Evolutionary conservation across 495 filamentous ascomycete species (phyloP), one percentile per base, ranked within the genome.

Genomic region (Penicillium malachiteum): DNA sequence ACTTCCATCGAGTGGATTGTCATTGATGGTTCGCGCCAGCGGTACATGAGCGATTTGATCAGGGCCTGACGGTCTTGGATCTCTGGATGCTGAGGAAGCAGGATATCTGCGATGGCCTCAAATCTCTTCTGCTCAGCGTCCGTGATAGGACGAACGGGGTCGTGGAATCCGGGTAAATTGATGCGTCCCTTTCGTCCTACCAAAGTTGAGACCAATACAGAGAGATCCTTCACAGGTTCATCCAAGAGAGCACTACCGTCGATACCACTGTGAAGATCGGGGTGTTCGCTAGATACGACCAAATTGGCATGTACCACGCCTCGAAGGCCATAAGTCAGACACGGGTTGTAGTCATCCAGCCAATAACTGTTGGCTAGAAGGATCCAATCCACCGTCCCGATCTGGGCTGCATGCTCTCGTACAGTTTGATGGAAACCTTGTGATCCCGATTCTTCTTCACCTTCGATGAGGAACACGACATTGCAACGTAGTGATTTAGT

Each of bases 331-430:
- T 98, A 98, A 1, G 95, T 98, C 34, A 98, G 74, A 69, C 94
- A 97, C 1, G 94, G 94, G 7, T 92, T 89, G 54, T 91, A 88
- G 66, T 98, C 94, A 66, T 97, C 91, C 3, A 98, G 80, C 94
- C 94, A 98, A 74, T 98, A 97, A 71, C 92, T 96, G 72, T 97
- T 97, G 0, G 94, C 94, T 5, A 97, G 72, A 1, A 98, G 72
- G 38, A 98, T 92, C 79, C 91, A 97, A 71, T 97, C 92, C 3
- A 97, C 83, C 13, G 89, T 78, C 2, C 94, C 94, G 57, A 98
- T 94, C 14, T 88, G 77, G n/a, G 83, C 78, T 67, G 94, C 94
- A 66, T 94, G 82, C 40, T 81, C 75, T 38, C 79, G 82, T 26
- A 98, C 84, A 0, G 89, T 87, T 54, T 91, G 80, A 51, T 87